phyloP scores from a whole-genome alignment of 2,329 filamentous ascomycete species.

The Colletotrichum salicis region DNA sequence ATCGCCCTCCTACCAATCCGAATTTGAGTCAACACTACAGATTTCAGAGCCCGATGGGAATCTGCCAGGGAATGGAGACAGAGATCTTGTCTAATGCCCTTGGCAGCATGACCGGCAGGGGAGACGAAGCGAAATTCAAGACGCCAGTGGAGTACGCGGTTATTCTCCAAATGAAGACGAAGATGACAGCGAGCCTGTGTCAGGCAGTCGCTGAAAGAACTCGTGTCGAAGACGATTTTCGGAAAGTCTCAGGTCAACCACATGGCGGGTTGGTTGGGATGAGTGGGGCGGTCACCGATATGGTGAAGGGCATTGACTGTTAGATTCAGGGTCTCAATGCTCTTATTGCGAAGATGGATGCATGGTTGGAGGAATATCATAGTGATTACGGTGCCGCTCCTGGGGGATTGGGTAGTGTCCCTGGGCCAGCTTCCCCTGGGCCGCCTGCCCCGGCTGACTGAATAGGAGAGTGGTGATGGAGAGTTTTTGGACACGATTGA shows the following conservation, averaged over 20 bases:
- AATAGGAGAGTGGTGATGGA: neutral
- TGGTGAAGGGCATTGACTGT: neutral
- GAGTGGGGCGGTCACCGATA: neutral
- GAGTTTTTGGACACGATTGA: neutral
- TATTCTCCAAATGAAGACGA: neutral
- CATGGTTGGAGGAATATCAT: neutral
- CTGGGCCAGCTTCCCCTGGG: neutral
- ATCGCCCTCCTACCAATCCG: too few species aligned
- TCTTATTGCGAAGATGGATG: neutral
- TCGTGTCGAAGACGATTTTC: neutral
- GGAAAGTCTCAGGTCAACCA: neutral
- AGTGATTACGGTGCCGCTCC: neutral
- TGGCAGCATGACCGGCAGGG: neutral
- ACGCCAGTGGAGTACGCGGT: neutral
- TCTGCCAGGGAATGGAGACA: neutral
- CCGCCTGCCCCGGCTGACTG: neutral
- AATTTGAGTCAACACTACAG: too few species aligned
- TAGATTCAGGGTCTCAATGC: neutral
- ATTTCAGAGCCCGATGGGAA: neutral
- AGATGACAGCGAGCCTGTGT: neutral
- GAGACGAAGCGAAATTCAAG: neutral
- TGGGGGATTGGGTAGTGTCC: neutral
- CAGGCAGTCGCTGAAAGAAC: too few species aligned
- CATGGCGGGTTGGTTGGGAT: neutral
- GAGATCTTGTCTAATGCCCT: neutral